Conservation (phyloP, 352 stramenopile species). For the Globisporangium mamillatum region DNA sequence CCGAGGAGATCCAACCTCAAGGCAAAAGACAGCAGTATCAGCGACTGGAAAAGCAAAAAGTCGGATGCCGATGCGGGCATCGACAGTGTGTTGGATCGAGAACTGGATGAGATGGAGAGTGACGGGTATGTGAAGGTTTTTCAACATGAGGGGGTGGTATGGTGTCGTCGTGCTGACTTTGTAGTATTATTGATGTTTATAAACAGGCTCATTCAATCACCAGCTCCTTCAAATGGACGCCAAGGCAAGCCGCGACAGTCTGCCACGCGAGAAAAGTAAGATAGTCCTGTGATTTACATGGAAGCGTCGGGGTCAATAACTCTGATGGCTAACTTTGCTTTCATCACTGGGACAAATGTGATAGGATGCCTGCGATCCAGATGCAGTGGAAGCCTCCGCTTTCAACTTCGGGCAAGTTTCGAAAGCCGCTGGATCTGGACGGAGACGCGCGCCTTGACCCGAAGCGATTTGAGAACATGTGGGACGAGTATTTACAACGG, state of each 20-base stretch:
- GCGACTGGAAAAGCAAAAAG: slow-evolving; percentile 16
- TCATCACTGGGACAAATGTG: not conserved
- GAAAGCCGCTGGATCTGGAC: slow-evolving; percentile 42
- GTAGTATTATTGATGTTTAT: not conserved
- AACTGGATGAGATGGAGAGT: slow-evolving; percentile 20
- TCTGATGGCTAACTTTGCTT: not conserved
- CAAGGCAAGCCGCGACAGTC: slow-evolving; percentile 18
- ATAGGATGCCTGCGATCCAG: slow-evolving; percentile 59
- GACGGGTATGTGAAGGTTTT: not conserved
- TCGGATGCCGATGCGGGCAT: slow-evolving; percentile 11
- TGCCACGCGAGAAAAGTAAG: slow-evolving; percentile 35
- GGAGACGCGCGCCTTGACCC: slow-evolving; percentile 39
- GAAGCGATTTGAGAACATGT: slow-evolving; percentile 74
- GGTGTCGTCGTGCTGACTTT: not conserved
- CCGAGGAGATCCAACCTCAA: not conserved
- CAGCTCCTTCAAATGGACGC: not conserved
- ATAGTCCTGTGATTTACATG: not conserved
- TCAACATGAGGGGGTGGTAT: not conserved
- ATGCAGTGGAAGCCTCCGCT: slow-evolving; percentile 58
- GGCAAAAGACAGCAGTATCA: slow-evolving; percentile 1
- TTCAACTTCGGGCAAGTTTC: slow-evolving; percentile 14
- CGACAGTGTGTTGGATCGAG: slow-evolving; percentile 11
- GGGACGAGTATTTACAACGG: slow-evolving; percentile 72
- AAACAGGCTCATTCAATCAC: slow-evolving; percentile 12
- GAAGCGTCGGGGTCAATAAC: not conserved